phyloP scores from a whole-genome alignment of 345 rosid species.

The Salix purpurea region DNA sequence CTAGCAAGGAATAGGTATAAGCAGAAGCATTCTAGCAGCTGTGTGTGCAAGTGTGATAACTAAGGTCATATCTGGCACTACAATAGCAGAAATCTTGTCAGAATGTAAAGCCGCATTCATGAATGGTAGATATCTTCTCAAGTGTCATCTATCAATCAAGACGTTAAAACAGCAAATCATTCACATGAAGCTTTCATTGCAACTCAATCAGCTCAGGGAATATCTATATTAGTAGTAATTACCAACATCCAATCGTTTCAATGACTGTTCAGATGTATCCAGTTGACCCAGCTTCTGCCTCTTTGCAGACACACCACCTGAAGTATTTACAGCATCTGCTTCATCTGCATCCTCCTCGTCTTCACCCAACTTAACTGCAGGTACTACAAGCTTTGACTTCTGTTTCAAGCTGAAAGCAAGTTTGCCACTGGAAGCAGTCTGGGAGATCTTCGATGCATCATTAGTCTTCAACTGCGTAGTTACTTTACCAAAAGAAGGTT shows the following conservation, averaged over 20 bases:
- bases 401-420: conserved; percentile 97
- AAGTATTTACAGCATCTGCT: conserved; percentile 39
- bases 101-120: neutral
- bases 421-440: conserved; percentile 57
- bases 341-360: conserved; percentile 85
- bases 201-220: conserved; percentile 21
- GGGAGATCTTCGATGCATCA: conserved; percentile 39
- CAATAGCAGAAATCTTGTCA: neutral
- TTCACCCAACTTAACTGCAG: conserved; percentile 71
- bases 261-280: conserved; percentile 42
- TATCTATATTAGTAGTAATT: conserved; percentile 52
- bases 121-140: neutral
- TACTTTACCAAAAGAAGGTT: conserved; percentile 36
- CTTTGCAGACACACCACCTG: conserved; percentile 48
- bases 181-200: conserved; percentile 15
- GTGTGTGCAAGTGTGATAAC: neutral
- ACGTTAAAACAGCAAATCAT: conserved; percentile 7
- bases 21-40: neutral
- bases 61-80: neutral
- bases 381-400: conserved; percentile 84
- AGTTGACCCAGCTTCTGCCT: conserved; percentile 61
- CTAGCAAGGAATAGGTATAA: neutral
- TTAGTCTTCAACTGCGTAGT: conserved; percentile 44
- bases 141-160: neutral
- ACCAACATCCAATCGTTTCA: conserved; percentile 67